Evolutionary conservation across 2,329 filamentous ascomycete genomes (phyloP).

Genomic region (Chrysosporium queenslandicum): DNA sequence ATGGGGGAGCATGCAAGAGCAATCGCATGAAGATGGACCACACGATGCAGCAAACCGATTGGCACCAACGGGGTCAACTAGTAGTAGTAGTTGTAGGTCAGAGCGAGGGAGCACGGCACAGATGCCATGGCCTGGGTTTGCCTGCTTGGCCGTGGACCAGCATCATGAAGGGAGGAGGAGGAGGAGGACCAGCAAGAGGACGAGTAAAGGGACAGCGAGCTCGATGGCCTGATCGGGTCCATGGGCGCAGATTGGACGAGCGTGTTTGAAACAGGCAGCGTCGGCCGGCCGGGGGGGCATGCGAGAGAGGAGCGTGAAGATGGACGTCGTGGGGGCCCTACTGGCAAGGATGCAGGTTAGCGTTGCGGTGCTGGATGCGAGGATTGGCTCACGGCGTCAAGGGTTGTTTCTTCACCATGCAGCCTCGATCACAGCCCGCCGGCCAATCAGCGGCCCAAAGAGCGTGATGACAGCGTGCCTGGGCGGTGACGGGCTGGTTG

Average conservation of each 20-base stretch:
- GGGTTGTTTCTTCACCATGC: slow-evolving; percentile 13
- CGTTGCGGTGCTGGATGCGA: neutral
- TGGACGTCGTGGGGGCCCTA: neutral
- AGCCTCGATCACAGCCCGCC: slow-evolving; percentile 10
- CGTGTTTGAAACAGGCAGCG: neutral
- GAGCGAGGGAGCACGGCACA: no score
- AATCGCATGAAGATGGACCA: neutral
- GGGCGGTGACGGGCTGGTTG: neutral
- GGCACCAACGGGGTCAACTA: no score
- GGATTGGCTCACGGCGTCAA: slow-evolving; percentile 8
- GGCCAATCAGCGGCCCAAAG: slow-evolving; percentile 3
- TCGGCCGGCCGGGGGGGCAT: no score
- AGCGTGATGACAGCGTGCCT: slow-evolving; percentile 2
- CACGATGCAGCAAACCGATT: slow-evolving; percentile 6
- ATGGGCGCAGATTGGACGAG: neutral
- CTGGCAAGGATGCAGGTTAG: slow-evolving; percentile 6
- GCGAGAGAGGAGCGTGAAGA: neutral
- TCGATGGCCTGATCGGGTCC: neutral
- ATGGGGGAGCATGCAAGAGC: neutral
- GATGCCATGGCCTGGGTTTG: no score
- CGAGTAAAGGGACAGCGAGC: no score
- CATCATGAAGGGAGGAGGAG: no score
- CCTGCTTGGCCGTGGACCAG: no score
- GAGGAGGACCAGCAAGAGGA: neutral
- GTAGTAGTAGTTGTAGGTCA: no score